A percentile compares a stretch with the other conserved stretches of the same genome.
Conservation (phyloP, 257 asterid species). For the Solanum pennellii region DNA sequence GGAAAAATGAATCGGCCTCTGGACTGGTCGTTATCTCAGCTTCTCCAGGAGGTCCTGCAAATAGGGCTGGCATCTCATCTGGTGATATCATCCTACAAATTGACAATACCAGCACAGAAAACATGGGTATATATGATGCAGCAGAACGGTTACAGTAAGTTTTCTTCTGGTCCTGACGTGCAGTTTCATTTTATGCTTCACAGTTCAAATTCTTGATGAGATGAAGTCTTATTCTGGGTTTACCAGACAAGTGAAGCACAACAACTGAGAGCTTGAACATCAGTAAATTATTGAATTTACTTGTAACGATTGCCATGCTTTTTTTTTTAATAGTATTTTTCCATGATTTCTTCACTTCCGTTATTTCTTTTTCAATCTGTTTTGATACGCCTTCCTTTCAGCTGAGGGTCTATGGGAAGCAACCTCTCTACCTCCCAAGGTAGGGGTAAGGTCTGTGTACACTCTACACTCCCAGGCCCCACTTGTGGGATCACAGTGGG, state of each 20-base stretch:
- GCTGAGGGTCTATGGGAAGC: not conserved
- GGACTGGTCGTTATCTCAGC: conserved; percentile 86
- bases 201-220: not conserved
- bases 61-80: conserved; percentile 68
- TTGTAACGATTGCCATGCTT: not conserved
- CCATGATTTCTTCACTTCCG: not conserved
- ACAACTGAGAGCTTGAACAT: not conserved
- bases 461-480: not conserved
- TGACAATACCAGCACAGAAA: conserved; percentile 63
- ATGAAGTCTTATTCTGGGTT: not conserved
- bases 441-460: not conserved
- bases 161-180: not conserved
- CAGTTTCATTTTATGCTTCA: not conserved
- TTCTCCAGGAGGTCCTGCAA: conserved; percentile 95
- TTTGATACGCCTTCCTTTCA: not conserved
- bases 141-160: conserved; percentile 91
- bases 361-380: not conserved
- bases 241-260: not conserved
- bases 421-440: not conserved
- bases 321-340: not conserved
- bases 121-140: conserved; percentile 87
- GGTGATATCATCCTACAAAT: conserved; percentile 84
- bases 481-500: not conserved
- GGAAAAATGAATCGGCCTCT: conserved; percentile 43
- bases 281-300: not conserved